Percentiles rank a stretch among this genome's conserved stretches.
Evolutionary conservation across 352 stramenopile genomes (phyloP).

Genomic region (Pythium biforme): DNA sequence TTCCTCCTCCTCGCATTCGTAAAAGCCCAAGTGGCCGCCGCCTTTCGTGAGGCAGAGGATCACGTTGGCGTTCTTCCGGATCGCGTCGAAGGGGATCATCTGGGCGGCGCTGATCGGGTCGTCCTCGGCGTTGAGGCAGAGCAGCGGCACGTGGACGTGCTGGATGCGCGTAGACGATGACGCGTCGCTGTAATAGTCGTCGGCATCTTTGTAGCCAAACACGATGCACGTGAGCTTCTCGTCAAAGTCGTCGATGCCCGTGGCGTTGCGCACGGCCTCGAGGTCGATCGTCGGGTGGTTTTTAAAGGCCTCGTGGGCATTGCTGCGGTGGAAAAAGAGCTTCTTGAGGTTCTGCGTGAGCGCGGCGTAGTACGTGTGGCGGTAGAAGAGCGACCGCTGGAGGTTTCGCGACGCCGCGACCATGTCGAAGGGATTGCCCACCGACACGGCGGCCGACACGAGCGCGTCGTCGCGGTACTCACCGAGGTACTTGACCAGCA

Average conservation of each 20-base stretch:
- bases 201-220: conserved; percentile 55
- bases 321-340: conserved; percentile 65
- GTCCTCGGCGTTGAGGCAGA: conserved; percentile 63
- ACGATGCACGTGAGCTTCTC: conserved; percentile 57
- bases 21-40: conserved; percentile 73
- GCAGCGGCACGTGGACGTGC: conserved; percentile 47
- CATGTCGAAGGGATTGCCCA: conserved; percentile 78
- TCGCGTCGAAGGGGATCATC: conserved; percentile 35
- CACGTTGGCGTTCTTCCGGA: conserved; percentile 53
- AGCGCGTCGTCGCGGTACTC: conserved; percentile 47
- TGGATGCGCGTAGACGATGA: conserved; percentile 38
- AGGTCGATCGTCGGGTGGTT: conserved; percentile 51
- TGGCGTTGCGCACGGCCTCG: conserved; percentile 43
- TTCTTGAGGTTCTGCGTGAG: conserved; percentile 49
- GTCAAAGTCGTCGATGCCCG: conserved; percentile 60
- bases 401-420: conserved; percentile 46
- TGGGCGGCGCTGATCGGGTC: conserved; percentile 54
- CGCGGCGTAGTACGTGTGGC: conserved; percentile 53
- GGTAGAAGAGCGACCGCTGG: conserved; percentile 45
- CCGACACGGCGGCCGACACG: conserved; percentile 51
- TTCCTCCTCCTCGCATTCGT: conserved; percentile 30
- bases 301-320: conserved; percentile 59
- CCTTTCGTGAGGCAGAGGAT: conserved; percentile 63
- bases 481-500: conserved; percentile 76
- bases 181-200: conserved; percentile 60